Evolutionary conservation across 192 early-diverging fungal species (phyloP).

Genomic region (Backusella australiensis): DNA sequence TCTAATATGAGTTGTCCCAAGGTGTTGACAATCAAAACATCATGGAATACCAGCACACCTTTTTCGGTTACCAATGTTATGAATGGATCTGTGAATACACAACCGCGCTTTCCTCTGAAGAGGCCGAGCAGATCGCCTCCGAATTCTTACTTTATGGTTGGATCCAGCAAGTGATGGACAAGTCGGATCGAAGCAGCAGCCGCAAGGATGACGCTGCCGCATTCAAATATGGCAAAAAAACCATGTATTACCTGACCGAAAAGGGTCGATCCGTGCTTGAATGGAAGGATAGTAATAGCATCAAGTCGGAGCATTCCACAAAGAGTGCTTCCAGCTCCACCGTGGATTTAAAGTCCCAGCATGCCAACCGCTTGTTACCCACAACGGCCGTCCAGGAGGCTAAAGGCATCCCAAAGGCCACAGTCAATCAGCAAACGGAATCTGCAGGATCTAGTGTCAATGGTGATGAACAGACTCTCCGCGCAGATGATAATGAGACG

Average conservation of each 20-base stretch:
- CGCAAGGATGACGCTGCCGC: not conserved
- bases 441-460: not conserved
- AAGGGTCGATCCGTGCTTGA: not conserved
- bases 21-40: not conserved
- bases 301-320: not conserved
- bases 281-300: not conserved
- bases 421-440: not conserved
- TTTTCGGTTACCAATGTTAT: constrained; percentile 42
- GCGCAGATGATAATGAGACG: not conserved
- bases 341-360: not conserved
- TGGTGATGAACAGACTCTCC: not conserved
- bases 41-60: constrained; percentile 33
- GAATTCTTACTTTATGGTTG: constrained; percentile 49
- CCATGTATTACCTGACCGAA: constrained; percentile 22
- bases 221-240: constrained; percentile 8
- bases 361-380: not conserved
- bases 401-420: not conserved
- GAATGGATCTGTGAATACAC: constrained; percentile 56
- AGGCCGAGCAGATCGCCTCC: constrained; percentile 44
- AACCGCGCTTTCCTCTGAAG: constrained; percentile 47
- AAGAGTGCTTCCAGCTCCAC: not conserved
- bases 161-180: constrained; percentile 38
- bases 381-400: not conserved
- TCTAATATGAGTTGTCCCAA: not conserved
- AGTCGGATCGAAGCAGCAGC: constrained; percentile 14